Percentiles rank a stretch among this genome's conserved stretches.
These are phyloP conservation scores for Fonsecaea erecta DNA, from an alignment of 2,329 filamentous ascomycete genomes.

Conservation along the genomic window DNA sequence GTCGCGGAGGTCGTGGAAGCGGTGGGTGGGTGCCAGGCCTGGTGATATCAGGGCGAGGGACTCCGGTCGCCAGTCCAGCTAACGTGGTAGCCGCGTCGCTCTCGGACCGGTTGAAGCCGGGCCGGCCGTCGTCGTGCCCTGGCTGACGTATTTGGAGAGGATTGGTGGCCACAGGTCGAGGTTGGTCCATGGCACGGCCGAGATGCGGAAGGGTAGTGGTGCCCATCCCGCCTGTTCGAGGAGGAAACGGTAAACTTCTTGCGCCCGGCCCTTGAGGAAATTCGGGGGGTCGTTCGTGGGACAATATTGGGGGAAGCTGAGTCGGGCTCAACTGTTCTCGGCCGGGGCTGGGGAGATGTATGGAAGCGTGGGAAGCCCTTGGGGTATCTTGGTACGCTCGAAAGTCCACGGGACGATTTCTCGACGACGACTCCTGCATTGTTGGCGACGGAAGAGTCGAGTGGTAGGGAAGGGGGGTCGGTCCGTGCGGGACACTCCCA, in stretches of 20 bases:
- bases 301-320: slow-evolving; percentile 22
- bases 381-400: slow-evolving; percentile 26
- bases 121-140: slow-evolving; percentile 18
- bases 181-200: slow-evolving; percentile 20
- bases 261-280: slow-evolving; percentile 14
- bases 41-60: slow-evolving; percentile 17
- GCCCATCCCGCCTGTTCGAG: slow-evolving; percentile 20
- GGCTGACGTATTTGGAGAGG: slow-evolving; percentile 21
- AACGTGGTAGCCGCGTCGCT: slow-evolving; percentile 36
- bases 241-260: slow-evolving; percentile 28
- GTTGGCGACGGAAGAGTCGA: slow-evolving; percentile 23
- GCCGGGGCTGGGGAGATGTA: slow-evolving; percentile 13
- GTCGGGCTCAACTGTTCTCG: slow-evolving; percentile 19
- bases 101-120: slow-evolving; percentile 29
- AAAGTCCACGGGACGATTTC: slow-evolving; percentile 23
- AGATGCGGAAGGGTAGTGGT: slow-evolving; percentile 11
- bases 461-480: slow-evolving; percentile 7
- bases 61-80: slow-evolving; percentile 33
- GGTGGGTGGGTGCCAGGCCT: slow-evolving; percentile 18
- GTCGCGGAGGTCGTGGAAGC: slow-evolving; percentile 6
- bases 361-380: slow-evolving; percentile 18
- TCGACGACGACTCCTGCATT: slow-evolving; percentile 28
- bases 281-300: slow-evolving; percentile 27
- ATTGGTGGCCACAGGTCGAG: slow-evolving; percentile 20
- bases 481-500: slow-evolving; percentile 2